Percentiles rank a stretch among this genome's conserved stretches.
phyloP scores from a whole-genome alignment of 495 filamentous ascomycete species.

The Lasiosphaeria ovina region DNA sequence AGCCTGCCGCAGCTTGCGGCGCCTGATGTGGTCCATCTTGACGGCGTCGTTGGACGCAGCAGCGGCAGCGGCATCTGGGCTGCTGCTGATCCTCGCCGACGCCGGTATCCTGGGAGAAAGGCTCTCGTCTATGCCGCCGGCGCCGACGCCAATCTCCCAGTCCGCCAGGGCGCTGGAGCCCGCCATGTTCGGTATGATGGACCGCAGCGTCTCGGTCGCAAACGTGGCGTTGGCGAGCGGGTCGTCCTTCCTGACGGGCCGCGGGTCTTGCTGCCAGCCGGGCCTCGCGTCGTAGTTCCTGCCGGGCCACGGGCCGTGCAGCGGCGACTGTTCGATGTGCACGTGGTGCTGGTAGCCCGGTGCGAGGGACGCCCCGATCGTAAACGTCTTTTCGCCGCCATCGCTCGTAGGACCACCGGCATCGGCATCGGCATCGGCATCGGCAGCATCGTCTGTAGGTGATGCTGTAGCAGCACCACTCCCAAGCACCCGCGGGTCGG shows the following conservation, averaged over 20 bases:
- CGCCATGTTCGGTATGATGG: slow-evolving; percentile 37
- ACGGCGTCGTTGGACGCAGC: too few species aligned
- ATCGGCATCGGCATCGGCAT: too few species aligned
- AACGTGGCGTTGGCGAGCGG: slow-evolving; percentile 15
- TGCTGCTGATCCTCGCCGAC: too few species aligned
- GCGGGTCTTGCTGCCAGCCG: too few species aligned
- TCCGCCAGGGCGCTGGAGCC: slow-evolving; percentile 38
- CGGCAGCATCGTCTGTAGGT: not conserved
- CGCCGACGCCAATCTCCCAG: slow-evolving; percentile 44
- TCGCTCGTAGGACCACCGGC: too few species aligned
- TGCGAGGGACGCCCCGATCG: slow-evolving; percentile 36
- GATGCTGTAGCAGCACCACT: not conserved
- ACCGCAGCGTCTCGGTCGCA: slow-evolving; percentile 32
- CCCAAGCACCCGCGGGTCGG: not conserved
- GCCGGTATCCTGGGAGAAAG: too few species aligned
- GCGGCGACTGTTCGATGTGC: slow-evolving; percentile 34
- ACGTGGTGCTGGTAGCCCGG: slow-evolving; percentile 36
- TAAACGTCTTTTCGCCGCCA: slow-evolving; percentile 27
- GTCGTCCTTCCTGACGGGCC: too few species aligned
- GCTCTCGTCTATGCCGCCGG: too few species aligned
- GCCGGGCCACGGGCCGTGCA: slow-evolving; percentile 44
- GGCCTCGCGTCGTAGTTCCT: too few species aligned
- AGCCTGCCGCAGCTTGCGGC: too few species aligned
- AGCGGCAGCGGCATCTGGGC: too few species aligned
- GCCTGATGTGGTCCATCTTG: too few species aligned